Base-by-base conservation (phyloP, 2,329 filamentous ascomycete species). In the Scedosporium apiospermum region DNA sequence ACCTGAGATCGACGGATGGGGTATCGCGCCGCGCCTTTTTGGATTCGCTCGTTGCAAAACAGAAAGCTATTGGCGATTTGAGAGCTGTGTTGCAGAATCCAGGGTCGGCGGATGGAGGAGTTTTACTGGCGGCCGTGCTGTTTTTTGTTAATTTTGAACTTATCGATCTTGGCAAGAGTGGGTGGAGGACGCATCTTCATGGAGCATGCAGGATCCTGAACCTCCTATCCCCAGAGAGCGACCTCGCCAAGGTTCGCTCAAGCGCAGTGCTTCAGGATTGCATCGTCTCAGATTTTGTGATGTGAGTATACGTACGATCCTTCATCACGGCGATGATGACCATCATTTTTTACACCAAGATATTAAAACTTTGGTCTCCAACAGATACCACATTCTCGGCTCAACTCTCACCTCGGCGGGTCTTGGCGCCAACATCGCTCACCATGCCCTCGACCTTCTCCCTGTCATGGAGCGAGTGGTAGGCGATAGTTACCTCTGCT, bases 121-220 rank as follows among this genome's bases (percentile, higher is more conserved):
- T 80, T 38, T 70, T 78, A 30, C 70, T 81, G 16, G 78, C 78
- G 7, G 78, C 79, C 1, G 76, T 80, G 63, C 74, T 81, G 59
- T 81, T 81, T 68, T 80, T 81, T 63, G 73, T 82, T 69, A 80
- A 80, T 64, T 79, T 82, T 64, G 73, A 81, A 60, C 71, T 82
- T n/a, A 78, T 82, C 57, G 79, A 82, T 64, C 69, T 79, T 10
- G 77, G 79, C 12, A 75, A 73, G 63, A 72, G 72, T 23, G 72
- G 73, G 63, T 81, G 79, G 79, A 75, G 75, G 65, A 70, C 74
- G 53, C 79, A 82, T 66, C 71, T 82, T 55, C 73, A 76, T 38
- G 79, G 77, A 6, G 78, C 78, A 23, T 75, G 76, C 60, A 75
- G 71, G 63, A 75, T 81, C 30, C 69, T 77, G 65, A 71, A 73